Base-by-base conservation (phyloP, 148 eudicot species). In the Chenopodium berlandieri region DNA sequence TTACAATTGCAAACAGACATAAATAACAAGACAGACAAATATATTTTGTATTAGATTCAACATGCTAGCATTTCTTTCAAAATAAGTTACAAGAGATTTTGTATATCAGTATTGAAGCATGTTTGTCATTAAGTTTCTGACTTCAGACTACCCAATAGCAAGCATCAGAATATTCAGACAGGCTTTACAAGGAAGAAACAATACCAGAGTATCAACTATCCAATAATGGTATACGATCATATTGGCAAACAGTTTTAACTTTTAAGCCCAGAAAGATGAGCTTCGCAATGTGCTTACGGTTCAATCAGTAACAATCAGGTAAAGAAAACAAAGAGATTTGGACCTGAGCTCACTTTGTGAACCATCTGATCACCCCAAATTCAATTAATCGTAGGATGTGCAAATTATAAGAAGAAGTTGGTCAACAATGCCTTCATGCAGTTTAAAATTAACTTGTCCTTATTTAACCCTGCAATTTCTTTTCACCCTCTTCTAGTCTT, bases 11-110 rank as follows among this genome's bases (percentile, higher is more conserved):
- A 62, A 56, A 27, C 19, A 72, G 63, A 46, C 71, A 40, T 63
- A 23, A 16, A 75, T 79, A 20, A 56, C 11, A 69, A 75, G 17
- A n/a, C 76, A 75, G 75, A 75, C 56, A 79, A 67, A 11, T 40
- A 69, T 40, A 75, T 6, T 68, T 67, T 50, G 44, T 44, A 83
- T 50, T 73, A 40, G 60, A 77, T 44, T 71, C 22, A 34, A 37
- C 22, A 25, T 31, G 48, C 27, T 83, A 63, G 40, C 62, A 30
- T 62, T 17, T 75, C 65, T 31, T 50, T 30, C 65, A 31, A 17
- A 75, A 30, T 58, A 27, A 30, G 62, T 17, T 16, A 37, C 63
- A 40, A 23, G 50, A 30, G 47, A 48, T 32, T 10, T 19, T 79
- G 37, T 71, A 52, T 10, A 60, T 4, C 31, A 31, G 32, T 40